Evolutionary conservation across 805 yeast species (phyloP).

Genomic region (Barnettozyma salicaria): DNA sequence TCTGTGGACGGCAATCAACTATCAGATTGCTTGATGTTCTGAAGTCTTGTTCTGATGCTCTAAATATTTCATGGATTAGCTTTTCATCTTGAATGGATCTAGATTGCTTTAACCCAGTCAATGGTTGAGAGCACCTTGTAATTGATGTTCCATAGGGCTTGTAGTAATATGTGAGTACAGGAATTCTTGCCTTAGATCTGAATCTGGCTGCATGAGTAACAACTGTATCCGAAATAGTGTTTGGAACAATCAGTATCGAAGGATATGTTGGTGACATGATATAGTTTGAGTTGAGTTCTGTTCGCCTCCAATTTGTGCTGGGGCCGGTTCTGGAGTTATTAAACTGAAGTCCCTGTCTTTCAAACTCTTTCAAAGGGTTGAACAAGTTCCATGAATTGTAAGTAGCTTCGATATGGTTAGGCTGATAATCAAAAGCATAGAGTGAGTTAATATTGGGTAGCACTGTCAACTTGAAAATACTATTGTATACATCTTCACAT

Average conservation of each 20-base stretch:
- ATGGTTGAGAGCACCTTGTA: slow-evolving; percentile 86
- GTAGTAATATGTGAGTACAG: slow-evolving; percentile 74
- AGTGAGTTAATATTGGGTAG: slow-evolving; percentile 47
- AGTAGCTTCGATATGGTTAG: slow-evolving; percentile 61
- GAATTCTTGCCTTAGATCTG: slow-evolving; percentile 81
- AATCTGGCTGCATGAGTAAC: slow-evolving; percentile 78
- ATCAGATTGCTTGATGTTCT: slow-evolving; percentile 56
- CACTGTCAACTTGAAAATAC: slow-evolving; percentile 61
- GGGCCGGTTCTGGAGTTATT: slow-evolving; percentile 12
- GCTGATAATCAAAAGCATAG: slow-evolving; percentile 78
- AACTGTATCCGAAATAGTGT: slow-evolving; percentile 73
- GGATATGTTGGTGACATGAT: slow-evolving; percentile 77
- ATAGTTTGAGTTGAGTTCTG: slow-evolving; percentile 59
- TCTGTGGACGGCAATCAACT: slow-evolving; percentile 86
- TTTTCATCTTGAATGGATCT: slow-evolving; percentile 91
- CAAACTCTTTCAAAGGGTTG: slow-evolving; percentile 56
- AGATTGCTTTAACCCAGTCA: slow-evolving; percentile 83
- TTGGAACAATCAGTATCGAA: slow-evolving; percentile 58
- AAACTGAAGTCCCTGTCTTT: slow-evolving; percentile 58
- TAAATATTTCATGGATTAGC: slow-evolving; percentile 66
- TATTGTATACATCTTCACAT: slow-evolving; percentile 67
- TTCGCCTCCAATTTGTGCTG: slow-evolving; percentile 56
- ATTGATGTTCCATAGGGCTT: slow-evolving; percentile 66
- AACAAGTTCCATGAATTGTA: slow-evolving; percentile 72
- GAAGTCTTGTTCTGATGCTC: slow-evolving; percentile 36